Conservation (phyloP, 2,329 filamentous ascomycete species). For the Teratosphaeria pseudoeucalypti region DNA sequence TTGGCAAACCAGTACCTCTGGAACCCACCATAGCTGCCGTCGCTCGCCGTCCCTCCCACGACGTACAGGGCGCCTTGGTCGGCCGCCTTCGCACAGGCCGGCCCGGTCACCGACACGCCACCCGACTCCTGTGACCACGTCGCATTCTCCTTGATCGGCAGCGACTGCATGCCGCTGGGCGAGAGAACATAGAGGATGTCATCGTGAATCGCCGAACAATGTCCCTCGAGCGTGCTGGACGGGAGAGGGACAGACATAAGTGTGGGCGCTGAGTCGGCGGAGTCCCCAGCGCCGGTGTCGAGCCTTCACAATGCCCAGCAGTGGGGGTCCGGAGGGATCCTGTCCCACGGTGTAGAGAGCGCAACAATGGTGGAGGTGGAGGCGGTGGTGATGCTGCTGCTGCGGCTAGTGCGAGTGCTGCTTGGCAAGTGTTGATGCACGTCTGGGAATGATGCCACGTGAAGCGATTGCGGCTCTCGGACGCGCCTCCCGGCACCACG, state of each 20-base stretch:
- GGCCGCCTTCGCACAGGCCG: conserved; percentile 62
- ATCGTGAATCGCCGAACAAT: conserved; percentile 72
- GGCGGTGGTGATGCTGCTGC: neutral
- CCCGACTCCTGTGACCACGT: conserved; percentile 58
- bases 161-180: conserved; percentile 60
- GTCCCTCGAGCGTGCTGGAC: conserved; percentile 56
- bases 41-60: conserved; percentile 59
- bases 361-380: no score
- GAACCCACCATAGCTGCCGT: conserved; percentile 58
- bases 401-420: neutral
- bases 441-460: neutral
- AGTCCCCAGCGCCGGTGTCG: neutral
- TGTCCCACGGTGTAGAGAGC: neutral
- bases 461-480: neutral
- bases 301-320: neutral
- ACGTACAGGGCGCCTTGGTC: conserved; percentile 61
- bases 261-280: conserved; percentile 1
- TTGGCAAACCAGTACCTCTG: conserved; percentile 55
- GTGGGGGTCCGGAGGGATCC: neutral
- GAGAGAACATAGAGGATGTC: conserved; percentile 81
- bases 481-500: neutral
- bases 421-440: neutral
- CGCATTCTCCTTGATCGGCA: conserved; percentile 57
- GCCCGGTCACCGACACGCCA: conserved; percentile 63
- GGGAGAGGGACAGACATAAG: conserved; percentile 65